Percentiles rank a stretch among this genome's conserved stretches.
Conservation (phyloP, 2,329 filamentous ascomycete genomes). For the Dryadomyces quercus-mongolicae region DNA sequence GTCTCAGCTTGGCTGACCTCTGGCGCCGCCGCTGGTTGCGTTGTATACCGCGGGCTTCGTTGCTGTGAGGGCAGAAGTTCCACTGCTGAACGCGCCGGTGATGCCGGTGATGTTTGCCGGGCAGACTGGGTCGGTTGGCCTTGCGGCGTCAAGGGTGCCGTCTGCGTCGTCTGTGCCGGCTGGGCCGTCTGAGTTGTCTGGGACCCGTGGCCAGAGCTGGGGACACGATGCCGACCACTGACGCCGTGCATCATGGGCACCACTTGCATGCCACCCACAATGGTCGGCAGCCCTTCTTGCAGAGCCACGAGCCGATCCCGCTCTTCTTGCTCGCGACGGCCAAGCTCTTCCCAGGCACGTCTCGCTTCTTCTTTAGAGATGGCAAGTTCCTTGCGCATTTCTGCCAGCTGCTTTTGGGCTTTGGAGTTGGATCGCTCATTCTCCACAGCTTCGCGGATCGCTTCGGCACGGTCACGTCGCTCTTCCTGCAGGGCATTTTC, state of each 20-base stretch:
- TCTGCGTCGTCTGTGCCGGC: conserved; percentile 23
- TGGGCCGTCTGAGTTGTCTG: conserved; percentile 11
- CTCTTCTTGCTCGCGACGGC: conserved; percentile 84
- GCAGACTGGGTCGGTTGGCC: background rate
- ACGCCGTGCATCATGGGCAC: conserved; percentile 77
- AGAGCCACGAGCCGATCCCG: conserved; percentile 77
- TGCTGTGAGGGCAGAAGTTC: background rate
- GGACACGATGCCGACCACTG: conserved; percentile 36
- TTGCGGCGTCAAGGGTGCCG: conserved; percentile 22
- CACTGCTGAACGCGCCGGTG: background rate
- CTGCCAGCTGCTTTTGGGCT: conserved; percentile 66
- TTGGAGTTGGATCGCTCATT: conserved; percentile 57
- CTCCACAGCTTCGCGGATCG: conserved; percentile 52
- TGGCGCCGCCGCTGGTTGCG: background rate
- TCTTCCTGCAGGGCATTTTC: conserved; percentile 65
- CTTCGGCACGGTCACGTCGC: conserved; percentile 54
- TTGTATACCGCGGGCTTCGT: background rate
- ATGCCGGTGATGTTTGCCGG: background rate
- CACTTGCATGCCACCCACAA: conserved; percentile 88
- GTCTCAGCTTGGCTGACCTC: background rate
- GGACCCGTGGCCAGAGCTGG: conserved; percentile 22
- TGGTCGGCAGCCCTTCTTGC: conserved; percentile 73
- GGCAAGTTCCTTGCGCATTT: conserved; percentile 84
- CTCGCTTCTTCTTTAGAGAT: conserved; percentile 96
- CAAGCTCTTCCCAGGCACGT: conserved; percentile 93